phyloP scores from a whole-genome alignment of 2,329 filamentous ascomycete species.

The Colletotrichum navitas region DNA sequence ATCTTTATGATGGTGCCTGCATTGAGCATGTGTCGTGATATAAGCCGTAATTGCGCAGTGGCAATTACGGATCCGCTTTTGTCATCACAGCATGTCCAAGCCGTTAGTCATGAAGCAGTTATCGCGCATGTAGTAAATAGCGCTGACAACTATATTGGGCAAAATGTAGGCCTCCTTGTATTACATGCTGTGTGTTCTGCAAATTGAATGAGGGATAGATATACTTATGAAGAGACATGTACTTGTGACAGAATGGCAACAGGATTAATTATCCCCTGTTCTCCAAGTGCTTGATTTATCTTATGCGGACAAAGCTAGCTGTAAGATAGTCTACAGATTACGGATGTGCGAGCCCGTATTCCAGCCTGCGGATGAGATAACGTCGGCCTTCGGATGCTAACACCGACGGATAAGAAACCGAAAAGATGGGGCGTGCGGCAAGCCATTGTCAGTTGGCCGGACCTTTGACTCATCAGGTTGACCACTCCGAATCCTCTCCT shows the following conservation, averaged over 20 bases:
- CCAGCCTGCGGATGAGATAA: not conserved
- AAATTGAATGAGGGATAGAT: too few species aligned
- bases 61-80: too few species aligned
- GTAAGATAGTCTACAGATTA: not conserved
- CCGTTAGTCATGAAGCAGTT: too few species aligned
- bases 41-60: too few species aligned
- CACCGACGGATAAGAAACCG: constrained; percentile 2
- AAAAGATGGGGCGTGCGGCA: constrained; percentile 6
- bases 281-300: not conserved
- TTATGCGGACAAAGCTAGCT: not conserved
- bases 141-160: too few species aligned
- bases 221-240: not conserved
- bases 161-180: too few species aligned
- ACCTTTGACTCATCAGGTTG: constrained; percentile 8
- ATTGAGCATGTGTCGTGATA: too few species aligned
- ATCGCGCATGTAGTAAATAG: too few species aligned
- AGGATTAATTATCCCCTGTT: not conserved
- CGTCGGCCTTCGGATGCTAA: constrained; percentile 8
- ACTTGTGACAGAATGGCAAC: not conserved
- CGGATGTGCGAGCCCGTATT: accelerated
- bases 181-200: too few species aligned
- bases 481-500: not conserved
- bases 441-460: not conserved
- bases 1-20: too few species aligned
- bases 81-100: too few species aligned